phyloP scores from a whole-genome alignment of 2,329 filamentous ascomycete genomes.

The Pseudohalonectria lignicola region DNA sequence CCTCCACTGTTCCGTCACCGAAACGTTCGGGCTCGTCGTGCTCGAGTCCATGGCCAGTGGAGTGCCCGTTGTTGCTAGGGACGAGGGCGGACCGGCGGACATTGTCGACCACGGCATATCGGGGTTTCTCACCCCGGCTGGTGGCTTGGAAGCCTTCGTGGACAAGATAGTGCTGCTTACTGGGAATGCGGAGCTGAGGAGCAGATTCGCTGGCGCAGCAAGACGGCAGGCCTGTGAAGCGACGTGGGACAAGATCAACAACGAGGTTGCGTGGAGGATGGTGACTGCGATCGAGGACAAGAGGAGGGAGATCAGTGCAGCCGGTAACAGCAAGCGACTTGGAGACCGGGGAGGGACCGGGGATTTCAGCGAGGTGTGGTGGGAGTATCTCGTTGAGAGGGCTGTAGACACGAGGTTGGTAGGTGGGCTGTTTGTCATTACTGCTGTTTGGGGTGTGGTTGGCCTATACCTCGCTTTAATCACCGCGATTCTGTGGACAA shows the following conservation, averaged over 20 bases:
- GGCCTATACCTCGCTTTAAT: conserved; percentile 37
- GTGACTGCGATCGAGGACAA: conserved; percentile 38
- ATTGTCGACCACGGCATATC: conserved; percentile 49
- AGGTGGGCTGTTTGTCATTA: conserved; percentile 32
- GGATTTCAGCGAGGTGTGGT: conserved; percentile 28
- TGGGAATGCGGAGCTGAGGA: conserved; percentile 29
- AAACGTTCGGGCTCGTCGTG: conserved; percentile 62
- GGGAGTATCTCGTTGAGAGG: conserved; percentile 23
- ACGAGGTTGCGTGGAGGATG: conserved; percentile 56
- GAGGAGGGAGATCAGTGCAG: conserved; percentile 17
- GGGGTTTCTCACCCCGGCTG: conserved; percentile 48
- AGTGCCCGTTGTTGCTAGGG: conserved; percentile 56
- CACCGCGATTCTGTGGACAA: conserved; percentile 20
- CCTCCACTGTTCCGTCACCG: conserved; percentile 59
- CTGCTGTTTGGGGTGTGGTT: conserved; percentile 36
- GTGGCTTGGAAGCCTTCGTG: conserved; percentile 50
- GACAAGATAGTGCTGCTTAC: conserved; percentile 37
- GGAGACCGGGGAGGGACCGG: conserved; percentile 14
- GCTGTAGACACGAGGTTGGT: conserved; percentile 32
- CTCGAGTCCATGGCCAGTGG: conserved; percentile 62
- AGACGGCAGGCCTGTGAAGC: conserved; percentile 48
- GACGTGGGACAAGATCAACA: conserved; percentile 64
- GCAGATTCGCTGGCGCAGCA: conserved; percentile 32
- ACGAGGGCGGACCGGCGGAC: conserved; percentile 59
- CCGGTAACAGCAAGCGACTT: too few species aligned